A percentile compares a stretch with the other conserved stretches of the same genome.
Conservation (phyloP, 768 basidiomycete species). For the Termitomyces sp. region DNA sequence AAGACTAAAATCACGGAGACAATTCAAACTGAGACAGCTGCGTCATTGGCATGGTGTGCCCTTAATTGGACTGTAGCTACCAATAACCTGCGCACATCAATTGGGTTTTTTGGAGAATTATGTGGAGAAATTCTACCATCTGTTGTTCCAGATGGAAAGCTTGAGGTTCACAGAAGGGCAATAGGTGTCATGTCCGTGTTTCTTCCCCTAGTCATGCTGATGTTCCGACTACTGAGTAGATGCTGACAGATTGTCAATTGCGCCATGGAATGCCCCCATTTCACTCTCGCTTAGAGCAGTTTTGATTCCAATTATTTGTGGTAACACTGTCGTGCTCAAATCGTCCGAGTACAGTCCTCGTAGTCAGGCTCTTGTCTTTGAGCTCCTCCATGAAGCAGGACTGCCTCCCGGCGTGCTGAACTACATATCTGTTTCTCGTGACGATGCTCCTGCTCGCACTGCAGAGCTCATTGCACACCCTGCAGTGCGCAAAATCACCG, state of each 20-base stretch:
- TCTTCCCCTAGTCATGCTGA: neutral
- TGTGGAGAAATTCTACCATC: constrained; percentile 44
- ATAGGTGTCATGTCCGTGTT: constrained; percentile 48
- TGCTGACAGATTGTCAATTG: constrained; percentile 40
- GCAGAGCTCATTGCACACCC: constrained; percentile 56
- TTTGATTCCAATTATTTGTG: constrained; percentile 46
- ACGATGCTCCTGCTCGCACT: constrained; percentile 39
- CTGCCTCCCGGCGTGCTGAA: constrained; percentile 60
- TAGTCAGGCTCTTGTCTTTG: constrained; percentile 40
- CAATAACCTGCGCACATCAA: constrained; percentile 26
- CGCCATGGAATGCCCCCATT: constrained; percentile 56
- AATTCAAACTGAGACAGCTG: constrained; percentile 37
- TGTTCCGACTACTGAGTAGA: neutral
- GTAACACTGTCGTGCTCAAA: constrained; percentile 54
- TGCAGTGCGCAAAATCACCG: constrained; percentile 49
- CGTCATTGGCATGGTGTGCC: constrained; percentile 23
- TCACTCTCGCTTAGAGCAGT: constrained; percentile 42
- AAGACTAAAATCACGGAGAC: constrained; percentile 28
- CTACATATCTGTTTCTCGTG: constrained; percentile 43
- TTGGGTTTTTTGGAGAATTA: constrained; percentile 32
- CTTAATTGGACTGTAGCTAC: constrained; percentile 23
- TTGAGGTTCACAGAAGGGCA: constrained; percentile 43
- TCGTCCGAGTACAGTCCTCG: constrained; percentile 49
- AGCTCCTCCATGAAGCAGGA: constrained; percentile 54
- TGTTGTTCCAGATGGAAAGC: constrained; percentile 38